Evolutionary conservation across 2,329 filamentous ascomycete species (phyloP).

Genomic region (Trichoderma hamatum): DNA sequence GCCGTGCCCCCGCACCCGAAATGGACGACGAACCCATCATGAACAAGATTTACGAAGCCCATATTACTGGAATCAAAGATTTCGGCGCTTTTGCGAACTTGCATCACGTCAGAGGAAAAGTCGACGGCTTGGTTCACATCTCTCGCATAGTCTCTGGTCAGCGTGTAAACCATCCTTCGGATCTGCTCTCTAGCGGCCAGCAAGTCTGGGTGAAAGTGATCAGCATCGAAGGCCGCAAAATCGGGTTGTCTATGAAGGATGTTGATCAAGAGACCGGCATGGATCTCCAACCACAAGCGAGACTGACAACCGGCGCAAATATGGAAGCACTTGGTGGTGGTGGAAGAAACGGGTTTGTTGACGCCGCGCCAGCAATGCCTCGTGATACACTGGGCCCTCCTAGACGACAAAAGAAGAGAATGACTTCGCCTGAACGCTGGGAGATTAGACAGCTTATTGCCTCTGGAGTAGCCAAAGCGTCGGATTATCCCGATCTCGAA

Average conservation of each 20-base stretch:
- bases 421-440: slow-evolving; percentile 97
- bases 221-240: slow-evolving; percentile 78
- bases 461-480: slow-evolving; percentile 88
- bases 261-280: slow-evolving; percentile 87
- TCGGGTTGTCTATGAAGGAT: slow-evolving; percentile 95
- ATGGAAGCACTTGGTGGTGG: slow-evolving; percentile 75
- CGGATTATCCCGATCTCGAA: slow-evolving; percentile 91
- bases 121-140: slow-evolving; percentile 91
- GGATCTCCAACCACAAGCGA: slow-evolving; percentile 76
- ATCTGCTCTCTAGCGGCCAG: slow-evolving; percentile 79
- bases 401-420: slow-evolving; percentile 76
- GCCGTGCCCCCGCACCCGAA: slow-evolving; percentile 68
- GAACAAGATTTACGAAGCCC: slow-evolving; percentile 87
- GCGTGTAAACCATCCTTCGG: slow-evolving; percentile 88
- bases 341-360: slow-evolving; percentile 59
- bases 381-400: slow-evolving; percentile 47
- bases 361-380: slow-evolving; percentile 42
- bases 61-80: slow-evolving; percentile 89
- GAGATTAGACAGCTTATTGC: slow-evolving; percentile 96
- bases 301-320: slow-evolving; percentile 88
- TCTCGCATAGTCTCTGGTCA: slow-evolving; percentile 84
- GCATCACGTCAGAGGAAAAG: slow-evolving; percentile 82
- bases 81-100: slow-evolving; percentile 96
- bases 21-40: slow-evolving; percentile 80
- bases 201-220: slow-evolving; percentile 89